Percentiles rank a stretch among this genome's conserved stretches.
phyloP scores from a whole-genome alignment of 768 basidiomycete species.

The Kwoniella botswanensis region DNA sequence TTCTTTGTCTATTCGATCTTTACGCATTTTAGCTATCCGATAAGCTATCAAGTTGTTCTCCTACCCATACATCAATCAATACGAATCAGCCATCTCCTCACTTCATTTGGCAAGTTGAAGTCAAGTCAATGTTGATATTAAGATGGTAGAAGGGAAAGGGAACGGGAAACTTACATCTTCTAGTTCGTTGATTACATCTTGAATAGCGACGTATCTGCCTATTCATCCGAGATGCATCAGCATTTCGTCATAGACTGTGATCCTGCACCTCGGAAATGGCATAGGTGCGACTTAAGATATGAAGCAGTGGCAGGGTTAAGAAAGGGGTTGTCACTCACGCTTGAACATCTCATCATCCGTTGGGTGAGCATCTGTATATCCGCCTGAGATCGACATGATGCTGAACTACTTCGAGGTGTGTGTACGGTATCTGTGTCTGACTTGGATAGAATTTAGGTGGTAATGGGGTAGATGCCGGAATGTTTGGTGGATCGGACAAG shows the following conservation, averaged over 20 bases:
- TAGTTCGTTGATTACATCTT: conserved; percentile 25
- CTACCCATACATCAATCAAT: neutral
- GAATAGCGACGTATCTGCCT: conserved; percentile 31
- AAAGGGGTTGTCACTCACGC: conserved; percentile 19
- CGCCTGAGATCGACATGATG: neutral
- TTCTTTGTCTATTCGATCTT: conserved; percentile 2
- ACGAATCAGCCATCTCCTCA: too few species aligned
- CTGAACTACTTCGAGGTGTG: too few species aligned
- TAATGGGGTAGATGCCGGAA: too few species aligned
- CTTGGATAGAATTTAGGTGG: too few species aligned
- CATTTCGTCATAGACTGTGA: neutral
- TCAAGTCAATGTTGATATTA: too few species aligned
- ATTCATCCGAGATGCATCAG: neutral
- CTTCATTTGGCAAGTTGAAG: too few species aligned
- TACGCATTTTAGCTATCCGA: conserved; percentile 24
- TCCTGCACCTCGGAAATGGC: too few species aligned
- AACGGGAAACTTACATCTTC: conserved; percentile 27
- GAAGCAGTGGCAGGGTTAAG: too few species aligned
- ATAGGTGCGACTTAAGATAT: too few species aligned
- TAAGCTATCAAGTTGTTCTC: conserved; percentile 41
- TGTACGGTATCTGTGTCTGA: too few species aligned
- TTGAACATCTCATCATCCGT: conserved; percentile 33
- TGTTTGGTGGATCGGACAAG: too few species aligned
- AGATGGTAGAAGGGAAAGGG: neutral
- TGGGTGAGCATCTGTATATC: conserved; percentile 23